Conservation (phyloP, 2,329 filamentous ascomycete genomes). For the Calycina herbarum region DNA sequence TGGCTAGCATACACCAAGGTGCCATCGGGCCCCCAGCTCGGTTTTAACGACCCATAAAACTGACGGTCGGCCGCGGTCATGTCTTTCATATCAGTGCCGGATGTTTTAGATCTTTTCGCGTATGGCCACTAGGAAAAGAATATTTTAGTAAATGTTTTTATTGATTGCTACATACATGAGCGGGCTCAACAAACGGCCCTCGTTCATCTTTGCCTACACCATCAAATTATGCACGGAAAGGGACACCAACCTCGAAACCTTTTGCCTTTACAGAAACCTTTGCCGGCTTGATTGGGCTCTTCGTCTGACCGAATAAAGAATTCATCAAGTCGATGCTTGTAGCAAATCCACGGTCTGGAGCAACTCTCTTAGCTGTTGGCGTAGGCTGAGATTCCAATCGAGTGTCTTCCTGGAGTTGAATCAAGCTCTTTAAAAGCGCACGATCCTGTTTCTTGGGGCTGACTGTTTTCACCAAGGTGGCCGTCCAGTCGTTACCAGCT, state of each 20-base stretch:
- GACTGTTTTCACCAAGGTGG: slow-evolving; percentile 90
- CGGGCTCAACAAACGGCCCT: slow-evolving; percentile 36
- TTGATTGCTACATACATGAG: slow-evolving; percentile 39
- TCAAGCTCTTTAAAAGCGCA: slow-evolving; percentile 60
- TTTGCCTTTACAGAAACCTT: slow-evolving; percentile 58
- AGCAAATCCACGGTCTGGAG: slow-evolving; percentile 62
- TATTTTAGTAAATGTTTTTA: slow-evolving; percentile 48
- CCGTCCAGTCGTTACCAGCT: slow-evolving; percentile 81
- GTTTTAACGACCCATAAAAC: slow-evolving; percentile 74
- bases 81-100: slow-evolving; percentile 58
- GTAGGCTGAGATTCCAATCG: slow-evolving; percentile 53
- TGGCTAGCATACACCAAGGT: slow-evolving; percentile 65
- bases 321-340: slow-evolving; percentile 97
- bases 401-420: slow-evolving; percentile 32
- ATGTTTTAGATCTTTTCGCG: slow-evolving; percentile 72
- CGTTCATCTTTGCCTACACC: slow-evolving; percentile 15
- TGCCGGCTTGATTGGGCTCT: slow-evolving; percentile 55
- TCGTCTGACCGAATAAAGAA: slow-evolving; percentile 78
- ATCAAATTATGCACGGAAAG: slow-evolving; percentile 37
- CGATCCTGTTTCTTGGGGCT: slow-evolving; percentile 92
- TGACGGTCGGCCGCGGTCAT: slow-evolving; percentile 63
- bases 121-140: slow-evolving; percentile 74
- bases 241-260: slow-evolving; percentile 87
- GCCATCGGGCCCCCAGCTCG: slow-evolving; percentile 75
- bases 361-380: slow-evolving; percentile 40